Conservation (phyloP, 2,329 filamentous ascomycete species). For the Trichoderma oligosporum region DNA sequence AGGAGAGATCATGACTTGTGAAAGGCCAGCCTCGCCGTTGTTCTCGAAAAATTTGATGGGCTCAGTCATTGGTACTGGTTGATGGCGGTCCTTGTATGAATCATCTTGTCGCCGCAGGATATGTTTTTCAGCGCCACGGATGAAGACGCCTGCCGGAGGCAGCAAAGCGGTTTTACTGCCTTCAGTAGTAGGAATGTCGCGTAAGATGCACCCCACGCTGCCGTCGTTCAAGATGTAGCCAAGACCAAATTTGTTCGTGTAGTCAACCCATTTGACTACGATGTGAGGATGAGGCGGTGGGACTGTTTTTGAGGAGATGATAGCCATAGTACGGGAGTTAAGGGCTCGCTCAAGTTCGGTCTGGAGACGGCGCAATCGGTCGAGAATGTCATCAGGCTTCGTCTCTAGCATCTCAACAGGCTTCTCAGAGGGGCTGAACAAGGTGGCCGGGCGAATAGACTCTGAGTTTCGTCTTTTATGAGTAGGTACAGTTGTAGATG, state of each 20-base stretch:
- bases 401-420: slow-evolving; percentile 50
- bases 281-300: slow-evolving; percentile 57
- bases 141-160: slow-evolving; percentile 68
- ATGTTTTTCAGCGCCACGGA: slow-evolving; percentile 67
- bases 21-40: slow-evolving; percentile 60
- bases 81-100: slow-evolving; percentile 53
- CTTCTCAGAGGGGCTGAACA: slow-evolving; percentile 55
- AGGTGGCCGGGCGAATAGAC: slow-evolving; percentile 40
- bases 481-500: slow-evolving; percentile 25
- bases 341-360: slow-evolving; percentile 59
- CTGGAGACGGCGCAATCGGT: slow-evolving; percentile 54
- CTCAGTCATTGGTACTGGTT: slow-evolving; percentile 61
- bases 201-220: slow-evolving; percentile 68
- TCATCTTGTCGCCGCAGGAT: slow-evolving; percentile 58
- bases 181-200: slow-evolving; percentile 51
- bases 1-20: slow-evolving; percentile 60
- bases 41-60: slow-evolving; percentile 72
- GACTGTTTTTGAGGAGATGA: slow-evolving; percentile 53
- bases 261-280: slow-evolving; percentile 81
- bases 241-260: slow-evolving; percentile 80
- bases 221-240: slow-evolving; percentile 82
- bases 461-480: slow-evolving; percentile 31
- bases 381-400: slow-evolving; percentile 55
- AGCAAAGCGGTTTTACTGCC: slow-evolving; percentile 49
- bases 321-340: slow-evolving; percentile 60